Conservation (phyloP, 441 rosid genomes). For the Populus tomentosa region DNA sequence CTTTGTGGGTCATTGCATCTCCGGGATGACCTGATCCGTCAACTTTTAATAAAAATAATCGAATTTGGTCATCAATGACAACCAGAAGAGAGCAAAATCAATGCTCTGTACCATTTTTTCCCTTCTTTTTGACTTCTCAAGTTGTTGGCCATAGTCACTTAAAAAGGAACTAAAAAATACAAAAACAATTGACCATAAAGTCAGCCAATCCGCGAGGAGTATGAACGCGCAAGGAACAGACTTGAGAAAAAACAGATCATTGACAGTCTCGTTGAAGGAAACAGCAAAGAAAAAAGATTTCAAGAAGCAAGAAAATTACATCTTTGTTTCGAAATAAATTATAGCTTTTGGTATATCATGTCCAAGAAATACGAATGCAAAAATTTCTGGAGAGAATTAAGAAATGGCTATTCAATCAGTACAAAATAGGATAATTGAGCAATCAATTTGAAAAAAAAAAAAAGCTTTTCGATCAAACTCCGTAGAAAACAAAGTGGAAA, state of each 20-base stretch:
- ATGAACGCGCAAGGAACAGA: background rate
- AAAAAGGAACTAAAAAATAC: background rate
- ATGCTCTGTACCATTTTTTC: background rate
- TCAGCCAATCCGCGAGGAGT: background rate
- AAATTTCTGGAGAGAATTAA: background rate
- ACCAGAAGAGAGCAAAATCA: background rate
- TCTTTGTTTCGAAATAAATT: background rate
- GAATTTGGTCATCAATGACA: background rate
- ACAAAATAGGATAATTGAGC: background rate
- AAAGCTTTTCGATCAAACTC: background rate
- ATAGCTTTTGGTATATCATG: background rate
- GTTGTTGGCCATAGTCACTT: background rate
- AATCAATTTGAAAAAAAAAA: too few species aligned
- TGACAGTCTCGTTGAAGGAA: background rate
- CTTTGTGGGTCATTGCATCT: background rate
- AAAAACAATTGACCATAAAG: background rate
- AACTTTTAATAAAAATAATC: background rate
- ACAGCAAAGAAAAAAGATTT: background rate
- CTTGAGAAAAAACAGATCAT: background rate
- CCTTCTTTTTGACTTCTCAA: background rate
- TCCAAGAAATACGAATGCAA: background rate
- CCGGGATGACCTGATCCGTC: background rate
- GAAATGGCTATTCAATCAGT: too few species aligned
- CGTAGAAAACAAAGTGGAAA: background rate
- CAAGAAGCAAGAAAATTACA: background rate